A percentile compares a stretch with the other conserved stretches of the same genome.
These are phyloP conservation scores for Pythium angustatum DNA, from an alignment of 352 stramenopile genomes.

Conservation along the genomic window DNA sequence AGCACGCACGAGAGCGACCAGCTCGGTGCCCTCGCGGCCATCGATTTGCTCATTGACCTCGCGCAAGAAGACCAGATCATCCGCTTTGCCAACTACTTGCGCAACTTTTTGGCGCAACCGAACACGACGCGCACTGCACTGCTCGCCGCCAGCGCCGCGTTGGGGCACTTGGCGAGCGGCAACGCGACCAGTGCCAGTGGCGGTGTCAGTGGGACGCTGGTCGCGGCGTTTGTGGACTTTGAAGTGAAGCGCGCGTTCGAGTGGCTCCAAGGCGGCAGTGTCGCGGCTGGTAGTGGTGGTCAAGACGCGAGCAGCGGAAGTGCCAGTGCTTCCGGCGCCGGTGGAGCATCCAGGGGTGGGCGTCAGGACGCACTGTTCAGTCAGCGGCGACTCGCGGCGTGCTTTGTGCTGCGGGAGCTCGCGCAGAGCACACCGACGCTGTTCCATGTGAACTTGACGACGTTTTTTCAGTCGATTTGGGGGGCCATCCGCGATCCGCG, in stretches of 20 bases:
- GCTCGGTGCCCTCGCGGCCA: constrained; percentile 71
- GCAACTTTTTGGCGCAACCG: constrained; percentile 82
- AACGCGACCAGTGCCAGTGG: constrained; percentile 42
- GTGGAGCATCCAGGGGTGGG: constrained; percentile 22
- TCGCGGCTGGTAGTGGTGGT: neutral
- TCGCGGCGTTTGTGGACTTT: constrained; percentile 91
- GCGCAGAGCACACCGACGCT: constrained; percentile 85
- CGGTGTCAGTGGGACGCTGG: constrained; percentile 78
- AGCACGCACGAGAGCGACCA: constrained; percentile 62
- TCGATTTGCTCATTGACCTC: constrained; percentile 81
- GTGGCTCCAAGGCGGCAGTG: constrained; percentile 65
- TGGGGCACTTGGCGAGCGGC: constrained; percentile 83
- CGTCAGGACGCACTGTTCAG: constrained; percentile 73
- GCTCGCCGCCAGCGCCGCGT: constrained; percentile 64
- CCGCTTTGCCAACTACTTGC: constrained; percentile 89
- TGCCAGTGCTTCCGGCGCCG: neutral
- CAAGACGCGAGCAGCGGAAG: neutral
- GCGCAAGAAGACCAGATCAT: constrained; percentile 89
- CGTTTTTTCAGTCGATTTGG: constrained; percentile 93
- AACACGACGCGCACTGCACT: constrained; percentile 60
- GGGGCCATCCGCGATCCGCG: constrained; percentile 69
- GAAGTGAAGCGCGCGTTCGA: constrained; percentile 91
- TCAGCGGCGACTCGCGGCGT: constrained; percentile 74
- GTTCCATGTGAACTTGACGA: constrained; percentile 91
- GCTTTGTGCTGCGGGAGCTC: constrained; percentile 87